phyloP scores from a whole-genome alignment of 805 yeast species.

The Kodamaea laetipori region DNA sequence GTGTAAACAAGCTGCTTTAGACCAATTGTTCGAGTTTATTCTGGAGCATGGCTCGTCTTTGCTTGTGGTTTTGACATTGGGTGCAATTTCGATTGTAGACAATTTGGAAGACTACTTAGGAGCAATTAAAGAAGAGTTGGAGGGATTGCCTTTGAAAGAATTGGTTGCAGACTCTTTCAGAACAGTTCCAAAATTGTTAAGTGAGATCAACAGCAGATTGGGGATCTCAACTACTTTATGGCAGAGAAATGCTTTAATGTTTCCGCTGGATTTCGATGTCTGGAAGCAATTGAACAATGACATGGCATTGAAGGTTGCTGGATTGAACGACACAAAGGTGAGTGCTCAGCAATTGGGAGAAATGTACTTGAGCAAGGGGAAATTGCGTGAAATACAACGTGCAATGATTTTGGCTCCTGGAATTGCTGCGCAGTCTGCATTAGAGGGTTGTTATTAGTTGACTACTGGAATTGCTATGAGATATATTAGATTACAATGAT shows the following conservation, averaged over 20 bases:
- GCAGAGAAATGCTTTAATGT: slow-evolving; percentile 71
- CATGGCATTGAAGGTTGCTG: slow-evolving; percentile 61
- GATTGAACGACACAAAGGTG: slow-evolving; percentile 49
- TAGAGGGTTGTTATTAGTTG: slow-evolving; percentile 7
- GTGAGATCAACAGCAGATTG: slow-evolving; percentile 50
- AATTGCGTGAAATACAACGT: slow-evolving; percentile 61
- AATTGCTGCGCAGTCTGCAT: neutral
- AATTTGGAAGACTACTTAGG: slow-evolving; percentile 58
- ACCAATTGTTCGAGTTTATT: slow-evolving; percentile 71
- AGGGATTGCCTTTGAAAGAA: slow-evolving; percentile 47
- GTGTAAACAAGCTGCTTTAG: slow-evolving; percentile 79
- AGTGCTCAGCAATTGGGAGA: slow-evolving; percentile 54
- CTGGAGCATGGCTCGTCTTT: slow-evolving; percentile 67
- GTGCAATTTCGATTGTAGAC: slow-evolving; percentile 74
- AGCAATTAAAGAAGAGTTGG: slow-evolving; percentile 68
- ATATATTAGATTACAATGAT: too few species aligned
- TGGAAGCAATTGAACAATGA: slow-evolving; percentile 67
- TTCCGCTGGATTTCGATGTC: slow-evolving; percentile 67
- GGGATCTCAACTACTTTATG: slow-evolving; percentile 39
- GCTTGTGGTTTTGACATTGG: slow-evolving; percentile 68
- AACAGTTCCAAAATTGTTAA: slow-evolving; percentile 60
- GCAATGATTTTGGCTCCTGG: slow-evolving; percentile 64
- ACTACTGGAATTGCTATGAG: neutral
- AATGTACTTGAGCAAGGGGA: slow-evolving; percentile 51
- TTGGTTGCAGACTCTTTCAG: slow-evolving; percentile 52